A percentile compares a stretch with the other conserved stretches of the same genome.
Evolutionary conservation across 83 land plant species (phyloP).

Genomic region (Picea abies): DNA sequence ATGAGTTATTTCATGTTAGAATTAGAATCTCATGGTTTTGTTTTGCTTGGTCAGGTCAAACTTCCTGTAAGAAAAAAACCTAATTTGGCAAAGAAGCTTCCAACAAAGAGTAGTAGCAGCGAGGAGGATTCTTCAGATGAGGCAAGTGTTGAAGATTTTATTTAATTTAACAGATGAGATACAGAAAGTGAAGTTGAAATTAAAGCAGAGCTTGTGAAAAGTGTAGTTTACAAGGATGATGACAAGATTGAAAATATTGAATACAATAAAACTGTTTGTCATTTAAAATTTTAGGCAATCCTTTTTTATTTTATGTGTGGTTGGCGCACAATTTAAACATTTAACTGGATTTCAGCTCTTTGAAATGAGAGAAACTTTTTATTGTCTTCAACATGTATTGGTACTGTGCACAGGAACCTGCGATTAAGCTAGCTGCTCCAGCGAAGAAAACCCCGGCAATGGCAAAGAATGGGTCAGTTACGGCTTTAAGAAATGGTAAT

Average conservation of each 20-base stretch:
- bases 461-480: background rate
- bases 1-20: background rate
- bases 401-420: background rate
- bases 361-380: background rate
- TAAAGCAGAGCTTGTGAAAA: background rate
- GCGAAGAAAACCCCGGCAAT: background rate
- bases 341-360: no score
- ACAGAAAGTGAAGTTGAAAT: background rate
- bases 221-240: background rate
- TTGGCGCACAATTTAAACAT: no score
- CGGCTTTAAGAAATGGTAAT: slow-evolving; percentile 7
- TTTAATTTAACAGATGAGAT: background rate
- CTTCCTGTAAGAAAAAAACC: background rate
- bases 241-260: background rate
- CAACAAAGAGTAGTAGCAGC: background rate
- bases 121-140: slow-evolving; percentile 9
- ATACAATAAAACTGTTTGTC: background rate
- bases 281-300: background rate
- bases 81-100: background rate
- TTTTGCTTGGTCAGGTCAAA: background rate
- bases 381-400: background rate
- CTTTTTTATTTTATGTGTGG: background rate
- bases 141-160: background rate
- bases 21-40: background rate
- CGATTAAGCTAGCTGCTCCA: background rate